A percentile compares a stretch with the other conserved stretches of the same genome.
These are phyloP conservation scores for Ophiostoma quercus DNA, from an alignment of 2,329 filamentous ascomycete genomes.

Conservation along the genomic window DNA sequence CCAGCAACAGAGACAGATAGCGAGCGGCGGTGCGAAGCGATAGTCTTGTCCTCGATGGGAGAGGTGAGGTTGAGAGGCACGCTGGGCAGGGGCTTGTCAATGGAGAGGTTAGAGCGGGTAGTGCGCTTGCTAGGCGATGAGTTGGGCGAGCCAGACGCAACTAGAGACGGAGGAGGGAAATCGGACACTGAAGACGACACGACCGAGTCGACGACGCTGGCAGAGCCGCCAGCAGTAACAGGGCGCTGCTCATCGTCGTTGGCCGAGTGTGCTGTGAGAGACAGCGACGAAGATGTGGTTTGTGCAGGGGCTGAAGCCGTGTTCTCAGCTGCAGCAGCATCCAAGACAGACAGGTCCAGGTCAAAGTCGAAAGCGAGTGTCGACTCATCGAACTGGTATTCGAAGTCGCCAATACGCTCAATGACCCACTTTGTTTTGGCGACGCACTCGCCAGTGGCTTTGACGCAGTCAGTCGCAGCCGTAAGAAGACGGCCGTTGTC, in stretches of 20 bases:
- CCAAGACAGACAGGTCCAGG: conserved; percentile 54
- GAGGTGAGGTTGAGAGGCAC: conserved; percentile 50
- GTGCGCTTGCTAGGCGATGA: conserved; percentile 22
- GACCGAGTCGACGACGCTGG: conserved; percentile 32
- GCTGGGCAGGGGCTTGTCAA: conserved; percentile 64
- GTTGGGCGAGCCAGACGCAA: conserved; percentile 16
- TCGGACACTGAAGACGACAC: conserved; percentile 34
- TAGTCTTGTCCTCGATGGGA: conserved; percentile 32
- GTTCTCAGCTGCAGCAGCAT: conserved; percentile 38
- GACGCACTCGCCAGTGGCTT: conserved; percentile 85
- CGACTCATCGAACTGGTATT: conserved; percentile 65
- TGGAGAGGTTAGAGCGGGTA: conserved; percentile 40
- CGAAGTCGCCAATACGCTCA: conserved; percentile 85
- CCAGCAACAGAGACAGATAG: conserved; percentile 36
- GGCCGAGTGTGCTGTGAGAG: conserved; percentile 33
- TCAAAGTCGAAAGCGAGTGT: conserved; percentile 41
- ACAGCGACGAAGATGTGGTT: conserved; percentile 31
- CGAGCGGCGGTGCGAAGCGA: conserved; percentile 30
- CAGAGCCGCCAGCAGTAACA: conserved; percentile 30
- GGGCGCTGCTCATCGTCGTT: conserved; percentile 21
- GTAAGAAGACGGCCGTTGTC: conserved; percentile 69
- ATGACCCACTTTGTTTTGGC: conserved; percentile 79
- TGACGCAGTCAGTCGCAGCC: conserved; percentile 81
- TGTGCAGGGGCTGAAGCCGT: conserved; percentile 24
- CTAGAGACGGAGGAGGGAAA: conserved; percentile 1